Base-by-base conservation (phyloP, 768 basidiomycete species). In the Lactarius evosmus region DNA sequence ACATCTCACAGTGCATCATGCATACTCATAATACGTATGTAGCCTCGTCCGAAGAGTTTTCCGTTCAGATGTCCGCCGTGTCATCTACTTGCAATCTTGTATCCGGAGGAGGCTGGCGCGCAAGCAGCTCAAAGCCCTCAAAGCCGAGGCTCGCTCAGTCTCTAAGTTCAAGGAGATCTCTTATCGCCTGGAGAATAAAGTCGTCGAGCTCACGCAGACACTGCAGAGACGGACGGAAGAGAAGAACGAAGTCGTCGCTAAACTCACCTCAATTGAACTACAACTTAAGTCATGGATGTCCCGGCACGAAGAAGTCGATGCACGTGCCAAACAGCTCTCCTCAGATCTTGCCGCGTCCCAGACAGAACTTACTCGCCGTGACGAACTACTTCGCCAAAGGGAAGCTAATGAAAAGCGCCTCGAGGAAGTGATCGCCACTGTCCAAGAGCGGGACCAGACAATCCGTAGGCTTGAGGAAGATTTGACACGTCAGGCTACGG, bases 81-180 rank as follows among this genome's bases (percentile, higher is more conserved):
- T 98, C 61, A 77, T 98, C 57, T 89, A 88, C 72, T 74, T 98
- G 29, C 97, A 99, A 74, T 95, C 93, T 19, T 96, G 95, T 71
- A 78, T 95, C 55, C 91, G 97, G 49, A 91, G 96, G 30, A 87
- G 91, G 50, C 78, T 90, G 55, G 97, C 97, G 25, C 85, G 88
- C 63, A 89, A 87, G 69, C 86, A 98, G 72, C 84, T 99, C 67
- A 91, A 89, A 70, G 79, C 78, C 11, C 84, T 99, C 67, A 88
- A 83, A 72, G 84, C 88, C 8, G 97, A 99, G 75, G 97, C 97
- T 7, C 93, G 95, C 57, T 98, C 97, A 1, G 95, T 95, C 32
- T 91, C 92, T 69, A 97, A 95, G 73, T 98, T 96, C 85, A 98
- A 97, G 78, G 95, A 97, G 77, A 97, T 96, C 69, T 98, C 96